These are phyloP conservation scores for Astragalus glycyphyllos DNA, from an alignment of 306 rosid genomes.

Conservation along the genomic window DNA sequence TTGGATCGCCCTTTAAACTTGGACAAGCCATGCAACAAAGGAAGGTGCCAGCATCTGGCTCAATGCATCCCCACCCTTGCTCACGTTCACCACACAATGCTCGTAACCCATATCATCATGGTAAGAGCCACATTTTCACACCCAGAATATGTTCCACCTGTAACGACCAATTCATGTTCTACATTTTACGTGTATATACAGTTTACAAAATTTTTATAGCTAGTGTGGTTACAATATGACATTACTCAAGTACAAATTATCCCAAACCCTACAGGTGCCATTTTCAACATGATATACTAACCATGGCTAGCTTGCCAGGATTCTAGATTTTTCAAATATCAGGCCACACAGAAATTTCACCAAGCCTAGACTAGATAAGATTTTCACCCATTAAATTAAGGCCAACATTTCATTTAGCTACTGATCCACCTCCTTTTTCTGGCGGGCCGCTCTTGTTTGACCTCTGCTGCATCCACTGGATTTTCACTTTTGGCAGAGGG, in stretches of 20 bases:
- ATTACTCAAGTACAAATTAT: constrained; percentile 52
- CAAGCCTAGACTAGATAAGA: constrained; percentile 27
- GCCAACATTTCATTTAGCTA: constrained; percentile 48
- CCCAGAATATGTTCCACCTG: constrained; percentile 58
- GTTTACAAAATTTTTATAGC: constrained; percentile 47
- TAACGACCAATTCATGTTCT: constrained; percentile 65
- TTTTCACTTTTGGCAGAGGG: constrained; percentile 68
- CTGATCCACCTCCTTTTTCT: constrained; percentile 97
- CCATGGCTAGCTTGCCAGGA: constrained; percentile 43
- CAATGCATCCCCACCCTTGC: constrained; percentile 41
- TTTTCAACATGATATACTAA: constrained; percentile 37
- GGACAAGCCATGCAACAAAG: constrained; percentile 33
- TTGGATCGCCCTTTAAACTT: constrained; percentile 34
- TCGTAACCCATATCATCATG: constrained; percentile 37
- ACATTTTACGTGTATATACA: constrained; percentile 79
- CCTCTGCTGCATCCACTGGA: constrained; percentile 62
- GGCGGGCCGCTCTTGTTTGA: constrained; percentile 94
- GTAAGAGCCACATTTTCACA: constrained; percentile 46
- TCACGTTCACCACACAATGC: constrained; percentile 33
- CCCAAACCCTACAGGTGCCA: constrained; percentile 52
- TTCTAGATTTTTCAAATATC: constrained; percentile 39
- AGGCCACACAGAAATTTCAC: constrained; percentile 44
- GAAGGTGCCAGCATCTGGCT: constrained; percentile 34
- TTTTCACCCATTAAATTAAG: constrained; percentile 30
- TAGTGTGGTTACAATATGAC: constrained; percentile 62